phyloP scores from a whole-genome alignment of 1,284 basidiomycete genomes.

The Malassezia globosa region DNA sequence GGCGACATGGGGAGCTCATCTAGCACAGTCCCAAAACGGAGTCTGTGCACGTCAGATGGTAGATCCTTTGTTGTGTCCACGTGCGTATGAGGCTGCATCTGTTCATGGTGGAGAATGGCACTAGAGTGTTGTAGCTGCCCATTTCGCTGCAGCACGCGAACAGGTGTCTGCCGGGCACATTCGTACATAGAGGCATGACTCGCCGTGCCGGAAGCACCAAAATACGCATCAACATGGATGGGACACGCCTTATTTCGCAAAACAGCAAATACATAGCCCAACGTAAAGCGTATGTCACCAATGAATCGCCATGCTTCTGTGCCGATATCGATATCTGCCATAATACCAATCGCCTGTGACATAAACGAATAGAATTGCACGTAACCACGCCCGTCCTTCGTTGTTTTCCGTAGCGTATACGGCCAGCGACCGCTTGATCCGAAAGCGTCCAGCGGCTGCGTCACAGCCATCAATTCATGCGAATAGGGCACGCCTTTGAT shows the following conservation, averaged over 20 bases:
- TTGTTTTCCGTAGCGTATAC: slow-evolving; percentile 6
- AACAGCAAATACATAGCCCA: slow-evolving; percentile 59
- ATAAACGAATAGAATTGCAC: slow-evolving; percentile 66
- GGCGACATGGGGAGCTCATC: not conserved
- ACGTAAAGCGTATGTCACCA: slow-evolving; percentile 80
- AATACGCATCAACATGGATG: slow-evolving; percentile 34
- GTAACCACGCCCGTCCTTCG: slow-evolving; percentile 18
- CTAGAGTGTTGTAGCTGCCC: no score
- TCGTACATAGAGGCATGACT: slow-evolving; percentile 33
- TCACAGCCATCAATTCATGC: slow-evolving; percentile 70
- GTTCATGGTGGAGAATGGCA: no score
- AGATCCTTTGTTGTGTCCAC: no score
- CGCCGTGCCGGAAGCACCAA: slow-evolving; percentile 24
- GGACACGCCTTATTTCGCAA: slow-evolving; percentile 31
- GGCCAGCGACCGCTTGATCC: slow-evolving; percentile 2
- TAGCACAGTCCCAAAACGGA: slow-evolving; percentile 5
- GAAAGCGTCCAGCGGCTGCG: slow-evolving; percentile 52
- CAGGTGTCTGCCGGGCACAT: slow-evolving; percentile 22
- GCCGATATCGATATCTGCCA: slow-evolving; percentile 66
- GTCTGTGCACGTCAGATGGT: not conserved
- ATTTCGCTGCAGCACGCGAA: slow-evolving; percentile 17
- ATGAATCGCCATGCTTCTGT: slow-evolving; percentile 84
- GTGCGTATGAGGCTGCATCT: not conserved
- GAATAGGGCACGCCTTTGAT: slow-evolving; percentile 70
- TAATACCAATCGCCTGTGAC: slow-evolving; percentile 73